These are phyloP conservation scores for Cicer cuneatum DNA, from an alignment of 306 rosid species.

Conservation along the genomic window DNA sequence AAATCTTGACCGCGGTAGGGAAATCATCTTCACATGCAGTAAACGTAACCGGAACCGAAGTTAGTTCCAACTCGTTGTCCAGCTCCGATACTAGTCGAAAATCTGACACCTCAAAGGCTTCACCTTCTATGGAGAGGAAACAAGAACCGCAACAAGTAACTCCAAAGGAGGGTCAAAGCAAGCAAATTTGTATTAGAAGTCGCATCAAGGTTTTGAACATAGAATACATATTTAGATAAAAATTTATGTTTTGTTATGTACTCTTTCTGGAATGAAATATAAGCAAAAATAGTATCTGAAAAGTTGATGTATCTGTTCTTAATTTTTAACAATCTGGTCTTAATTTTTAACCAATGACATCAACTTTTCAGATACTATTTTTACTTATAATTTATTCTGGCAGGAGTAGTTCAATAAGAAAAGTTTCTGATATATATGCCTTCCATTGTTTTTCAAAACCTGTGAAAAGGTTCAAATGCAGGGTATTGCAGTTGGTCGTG, in stretches of 20 bases:
- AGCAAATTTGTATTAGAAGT: constrained; percentile 73
- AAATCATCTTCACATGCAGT: constrained; percentile 48
- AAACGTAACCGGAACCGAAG: constrained; percentile 46
- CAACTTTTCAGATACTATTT: no score
- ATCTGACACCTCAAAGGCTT: constrained; percentile 59
- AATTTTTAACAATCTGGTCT: no score
- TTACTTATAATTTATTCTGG: no score
- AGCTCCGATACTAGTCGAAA: constrained; percentile 61
- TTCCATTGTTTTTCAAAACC: constrained; percentile 39
- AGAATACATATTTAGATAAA: constrained; percentile 6
- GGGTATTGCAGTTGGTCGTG: constrained; percentile 94
- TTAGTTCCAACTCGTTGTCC: constrained; percentile 51
- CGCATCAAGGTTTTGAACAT: constrained; percentile 76
- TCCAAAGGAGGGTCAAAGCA: constrained; percentile 67
- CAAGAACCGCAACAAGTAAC: constrained; percentile 53
- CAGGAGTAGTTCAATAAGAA: background rate
- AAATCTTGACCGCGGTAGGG: constrained; percentile 48
- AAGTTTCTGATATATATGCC: constrained; percentile 40
- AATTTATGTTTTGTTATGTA: background rate
- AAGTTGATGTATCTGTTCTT: no score
- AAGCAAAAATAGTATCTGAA: no score
- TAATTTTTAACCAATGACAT: no score
- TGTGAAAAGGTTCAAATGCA: constrained; percentile 90
- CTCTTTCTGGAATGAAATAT: no score
- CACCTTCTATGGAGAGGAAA: constrained; percentile 56